These are phyloP conservation scores for Phytophthora hibernalis DNA, from an alignment of 352 stramenopile genomes.

Conservation along the genomic window DNA sequence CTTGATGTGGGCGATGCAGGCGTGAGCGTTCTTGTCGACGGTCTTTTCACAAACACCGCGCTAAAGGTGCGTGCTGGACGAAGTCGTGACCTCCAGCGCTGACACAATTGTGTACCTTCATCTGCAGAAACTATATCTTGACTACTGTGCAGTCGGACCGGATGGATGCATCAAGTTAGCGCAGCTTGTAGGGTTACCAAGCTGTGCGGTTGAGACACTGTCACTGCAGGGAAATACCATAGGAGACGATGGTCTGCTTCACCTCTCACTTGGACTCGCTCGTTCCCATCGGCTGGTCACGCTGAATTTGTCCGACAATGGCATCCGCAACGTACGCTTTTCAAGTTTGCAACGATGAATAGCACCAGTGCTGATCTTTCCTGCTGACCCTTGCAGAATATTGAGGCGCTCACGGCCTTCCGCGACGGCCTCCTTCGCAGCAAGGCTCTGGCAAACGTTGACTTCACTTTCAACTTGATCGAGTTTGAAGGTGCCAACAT, in stretches of 20 bases:
- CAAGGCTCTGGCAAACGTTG: slow-evolving; percentile 74
- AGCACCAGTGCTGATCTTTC: neutral
- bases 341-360: neutral
- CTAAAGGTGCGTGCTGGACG: slow-evolving; percentile 52
- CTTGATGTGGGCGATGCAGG: slow-evolving; percentile 62
- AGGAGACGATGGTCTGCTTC: slow-evolving; percentile 62
- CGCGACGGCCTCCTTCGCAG: slow-evolving; percentile 66
- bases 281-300: slow-evolving; percentile 60
- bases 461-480: slow-evolving; percentile 85
- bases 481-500: slow-evolving; percentile 67
- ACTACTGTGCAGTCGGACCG: slow-evolving; percentile 65
- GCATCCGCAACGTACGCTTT: slow-evolving; percentile 66
- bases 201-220: slow-evolving; percentile 59
- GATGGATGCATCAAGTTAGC: slow-evolving; percentile 70
- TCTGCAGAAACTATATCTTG: slow-evolving; percentile 73
- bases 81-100: neutral
- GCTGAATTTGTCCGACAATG: slow-evolving; percentile 83
- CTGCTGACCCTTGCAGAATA: slow-evolving; percentile 34
- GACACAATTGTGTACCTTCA: slow-evolving; percentile 7
- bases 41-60: slow-evolving; percentile 70
- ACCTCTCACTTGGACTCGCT: slow-evolving; percentile 77
- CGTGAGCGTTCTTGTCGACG: slow-evolving; percentile 61
- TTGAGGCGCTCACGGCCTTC: slow-evolving; percentile 61
- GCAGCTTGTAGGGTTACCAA: slow-evolving; percentile 70
- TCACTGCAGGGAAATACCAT: slow-evolving; percentile 72